Evolutionary conservation across 345 rosid species (phyloP), one percentile per base, ranked within the genome.

Genomic region (Sapria himalayana): DNA sequence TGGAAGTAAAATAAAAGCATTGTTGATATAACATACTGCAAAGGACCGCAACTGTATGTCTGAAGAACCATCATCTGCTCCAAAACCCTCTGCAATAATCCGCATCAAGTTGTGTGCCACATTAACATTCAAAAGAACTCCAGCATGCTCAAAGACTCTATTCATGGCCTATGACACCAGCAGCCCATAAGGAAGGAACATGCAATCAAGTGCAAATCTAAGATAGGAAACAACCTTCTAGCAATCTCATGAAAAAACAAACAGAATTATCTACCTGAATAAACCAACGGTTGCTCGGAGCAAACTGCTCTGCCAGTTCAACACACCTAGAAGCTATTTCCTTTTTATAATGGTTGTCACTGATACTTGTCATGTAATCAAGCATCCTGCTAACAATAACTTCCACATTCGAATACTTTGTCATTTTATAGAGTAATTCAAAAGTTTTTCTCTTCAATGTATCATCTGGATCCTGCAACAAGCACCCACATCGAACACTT

Each of bases 311-410:
- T 0, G 95, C 98, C 43, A 89, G 81, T 43, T 82, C 93, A 49
- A 82, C 84, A 43, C 95, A 82, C 20, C 86, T 78, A 48, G 98
- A 82, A 48, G 93, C 98, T 58, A 78, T 89, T 60, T 82, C 98
- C 29, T 94, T 73, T 73, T 82, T 89, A 75, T 76, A 89, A 65
- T 89, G 98, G 70, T 65, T 72, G 43, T 89, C 98, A 29, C 62
- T 89, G 41, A 89, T 74, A 53, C 78, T 82, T 44, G 77, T 82
- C 98, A 89, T 79, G 63, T 89, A 89, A 59, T 74, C 93, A 59
- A 89, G 82, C 98, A 89, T 82, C 44, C 98, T 77, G 56, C 77
- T 92, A 46, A 82, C 95, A 62, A 89, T 82, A 55, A 89, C 98
- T 63, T 89, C 95, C 41, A 89, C 98, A 52, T 89, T 89, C 33